Base-by-base conservation (phyloP, 2,329 filamentous ascomycete genomes). In the Phaeosphaeriaceae sp. region DNA sequence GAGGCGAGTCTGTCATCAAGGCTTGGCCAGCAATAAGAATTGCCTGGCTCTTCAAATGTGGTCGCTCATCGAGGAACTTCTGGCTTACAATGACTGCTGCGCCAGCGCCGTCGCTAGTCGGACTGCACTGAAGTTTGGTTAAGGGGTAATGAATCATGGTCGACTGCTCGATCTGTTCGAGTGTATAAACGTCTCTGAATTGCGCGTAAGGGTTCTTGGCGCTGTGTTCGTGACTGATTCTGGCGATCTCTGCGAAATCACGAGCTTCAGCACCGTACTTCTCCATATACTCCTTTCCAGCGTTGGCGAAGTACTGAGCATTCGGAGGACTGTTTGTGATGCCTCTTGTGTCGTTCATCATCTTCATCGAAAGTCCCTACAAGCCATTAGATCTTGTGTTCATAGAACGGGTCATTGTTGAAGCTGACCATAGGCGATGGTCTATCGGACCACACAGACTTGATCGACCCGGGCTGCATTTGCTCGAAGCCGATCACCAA, bases 401-500 rank as follows among this genome's bases (percentile, higher is more conserved):
- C 11, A 35, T 35, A 35, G 30, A n/a, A 35, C 17, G 15, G 17
- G 35, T 40, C 13, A 8, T n/a, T 4, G 11, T n/a, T 40, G 3
- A 40, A 17, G n/a, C 35, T n/a, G 15, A 40, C 35, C 2, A 88
- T 90, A 1, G 94, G 93, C 70, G 90, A 93, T 64, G 89, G 87
- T 21, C 94, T 86, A 76, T 97, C 94, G 60, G 91, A 88, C 82
- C 91, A 97, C 79, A 90, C 88, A 61, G 83, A 86, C 80, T 93
- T 89, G 66, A 98, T 84, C 65, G 89, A 92, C 19, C 94, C 94
- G 0, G 91, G 89, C 81, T 90, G 92, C 94, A 98, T 98, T 86
- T 97, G 97, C 84, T 98, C 94, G 70, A 97, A 97, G 10, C 94
- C 94, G 21, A 98, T 88, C 0, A 97, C 94, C 61, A 98, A 83